Base-by-base conservation (phyloP, 331 rosid genomes). In the Rhamnella rubrinervis region DNA sequence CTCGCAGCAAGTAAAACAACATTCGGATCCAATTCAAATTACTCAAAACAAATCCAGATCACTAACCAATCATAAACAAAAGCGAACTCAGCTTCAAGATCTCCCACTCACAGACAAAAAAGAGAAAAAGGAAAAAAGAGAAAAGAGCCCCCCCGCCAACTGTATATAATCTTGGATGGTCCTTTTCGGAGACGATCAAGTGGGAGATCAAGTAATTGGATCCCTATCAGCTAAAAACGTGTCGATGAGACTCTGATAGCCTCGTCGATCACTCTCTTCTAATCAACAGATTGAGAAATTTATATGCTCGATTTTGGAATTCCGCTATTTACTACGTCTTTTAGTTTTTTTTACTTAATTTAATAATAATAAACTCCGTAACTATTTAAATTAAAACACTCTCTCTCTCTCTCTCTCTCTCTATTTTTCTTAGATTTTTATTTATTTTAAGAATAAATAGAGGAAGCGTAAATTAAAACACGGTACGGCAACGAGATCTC, bases 41-140 rank as follows among this genome's bases (percentile, higher is more conserved):
- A 38, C 65, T 37, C 62, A 21, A 28, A 0, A 56, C 14, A 6
- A 70, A 3, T 23, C 41, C 41, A 73, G 70, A 83, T 74, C 76
- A 44, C 78, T 78, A 76, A 91, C 97, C 78, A 78, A 76, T 88
- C 80, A 77, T 75, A 76, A 77, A 77, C 70, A 55, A 69, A 72
- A 26, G 58, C 37, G 53, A 37, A 75, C 74, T 41, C 74, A 66
- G 82, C 47, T 65, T 59, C 63, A 53, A 79, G 92, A 86, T 88
- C 87, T 71, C 68, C 50, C 75, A 58, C 51, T 59, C 26, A 61
- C 18, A 12, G 28, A 31, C 70, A 7, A 47, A 39, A 6, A 15
- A 47, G 17, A 23, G 31, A 13, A 38, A 63, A 7, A 49, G 35
- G 20, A 31, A 16, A 35, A 28, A 41, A 60, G 49, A 62, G 46